phyloP scores from a whole-genome alignment of 2,329 filamentous ascomycete genomes.

The Aspergillus novoparasiticus region DNA sequence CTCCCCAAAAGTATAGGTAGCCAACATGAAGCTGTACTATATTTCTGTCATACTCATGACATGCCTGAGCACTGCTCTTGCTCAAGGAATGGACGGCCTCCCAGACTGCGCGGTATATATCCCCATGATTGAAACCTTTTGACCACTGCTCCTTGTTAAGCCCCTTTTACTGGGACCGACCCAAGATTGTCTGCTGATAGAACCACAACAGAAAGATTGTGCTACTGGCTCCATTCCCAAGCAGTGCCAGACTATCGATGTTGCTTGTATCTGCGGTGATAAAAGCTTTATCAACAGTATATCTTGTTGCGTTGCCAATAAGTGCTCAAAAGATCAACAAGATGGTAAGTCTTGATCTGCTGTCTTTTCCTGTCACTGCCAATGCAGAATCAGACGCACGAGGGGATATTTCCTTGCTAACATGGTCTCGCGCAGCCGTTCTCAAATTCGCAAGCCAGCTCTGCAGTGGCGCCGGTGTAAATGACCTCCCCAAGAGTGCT shows the following conservation, averaged over 20 bases:
- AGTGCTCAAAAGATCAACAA: slow-evolving; percentile 49
- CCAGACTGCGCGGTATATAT: slow-evolving; percentile 60
- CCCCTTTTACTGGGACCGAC: not conserved
- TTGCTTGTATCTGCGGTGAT: slow-evolving; percentile 54
- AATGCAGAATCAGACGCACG: not conserved
- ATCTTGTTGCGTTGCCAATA: slow-evolving; percentile 51
- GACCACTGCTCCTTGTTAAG: not conserved
- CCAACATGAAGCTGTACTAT: slow-evolving; percentile 53
- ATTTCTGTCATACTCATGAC: slow-evolving; percentile 56
- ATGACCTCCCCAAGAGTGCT: slow-evolving; percentile 35
- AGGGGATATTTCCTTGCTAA: slow-evolving; percentile 2
- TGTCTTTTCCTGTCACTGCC: not conserved
- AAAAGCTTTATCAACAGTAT: slow-evolving; percentile 51
- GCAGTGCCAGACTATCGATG: slow-evolving; percentile 43
- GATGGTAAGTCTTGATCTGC: slow-evolving; percentile 30
- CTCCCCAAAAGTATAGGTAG: not conserved
- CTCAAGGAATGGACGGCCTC: slow-evolving; percentile 49
- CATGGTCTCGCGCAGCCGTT: slow-evolving; percentile 28
- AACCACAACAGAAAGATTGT: slow-evolving; percentile 36
- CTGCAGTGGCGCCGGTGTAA: slow-evolving; percentile 42
- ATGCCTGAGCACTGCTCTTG: slow-evolving; percentile 51
- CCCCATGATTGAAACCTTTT: not conserved
- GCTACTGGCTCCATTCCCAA: slow-evolving; percentile 45
- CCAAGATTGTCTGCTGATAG: slow-evolving; percentile 4
- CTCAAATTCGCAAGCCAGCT: slow-evolving; percentile 40